Evolutionary conservation across 2,329 filamentous ascomycete species (phyloP).

Genomic region (Epichloe brachyelytri): DNA sequence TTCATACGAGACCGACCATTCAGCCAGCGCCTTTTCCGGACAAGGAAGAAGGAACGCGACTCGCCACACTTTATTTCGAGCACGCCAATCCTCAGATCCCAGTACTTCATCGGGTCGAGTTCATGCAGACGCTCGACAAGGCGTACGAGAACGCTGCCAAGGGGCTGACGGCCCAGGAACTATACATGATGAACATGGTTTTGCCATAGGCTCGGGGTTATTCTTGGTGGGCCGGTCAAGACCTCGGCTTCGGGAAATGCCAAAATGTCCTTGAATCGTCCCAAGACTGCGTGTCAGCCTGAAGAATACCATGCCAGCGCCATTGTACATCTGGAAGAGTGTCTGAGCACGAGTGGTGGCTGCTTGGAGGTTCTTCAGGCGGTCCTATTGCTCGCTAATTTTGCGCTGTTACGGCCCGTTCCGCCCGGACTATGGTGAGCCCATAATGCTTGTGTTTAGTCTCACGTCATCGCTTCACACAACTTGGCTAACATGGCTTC

Average conservation of each 20-base stretch:
- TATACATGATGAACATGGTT: conserved; percentile 95
- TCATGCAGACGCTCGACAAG: conserved; percentile 75
- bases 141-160: conserved; percentile 60
- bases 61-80: conserved; percentile 83
- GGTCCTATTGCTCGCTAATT: conserved; percentile 80
- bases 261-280: conserved; percentile 18
- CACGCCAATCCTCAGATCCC: conserved; percentile 94
- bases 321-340: conserved; percentile 80
- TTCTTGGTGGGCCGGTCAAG: conserved; percentile 53
- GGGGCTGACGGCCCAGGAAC: conserved; percentile 59
- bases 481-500: not conserved
- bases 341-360: conserved; percentile 73
- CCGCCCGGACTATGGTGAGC: conserved; percentile 75
- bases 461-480: too few relatives aligned
- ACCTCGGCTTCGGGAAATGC: conserved; percentile 26
- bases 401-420: conserved; percentile 81
- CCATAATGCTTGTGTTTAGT: too few relatives aligned
- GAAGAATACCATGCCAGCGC: conserved; percentile 95
- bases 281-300: conserved; percentile 49
- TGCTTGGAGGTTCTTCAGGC: conserved; percentile 86
- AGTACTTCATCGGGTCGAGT: conserved; percentile 77
- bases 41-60: conserved; percentile 54
- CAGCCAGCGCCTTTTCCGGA: conserved; percentile 75
- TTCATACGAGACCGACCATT: conserved; percentile 82
- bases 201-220: conserved; percentile 89